phyloP scores from a whole-genome alignment of 1,284 basidiomycete genomes.

The Coniferiporia weirii region DNA sequence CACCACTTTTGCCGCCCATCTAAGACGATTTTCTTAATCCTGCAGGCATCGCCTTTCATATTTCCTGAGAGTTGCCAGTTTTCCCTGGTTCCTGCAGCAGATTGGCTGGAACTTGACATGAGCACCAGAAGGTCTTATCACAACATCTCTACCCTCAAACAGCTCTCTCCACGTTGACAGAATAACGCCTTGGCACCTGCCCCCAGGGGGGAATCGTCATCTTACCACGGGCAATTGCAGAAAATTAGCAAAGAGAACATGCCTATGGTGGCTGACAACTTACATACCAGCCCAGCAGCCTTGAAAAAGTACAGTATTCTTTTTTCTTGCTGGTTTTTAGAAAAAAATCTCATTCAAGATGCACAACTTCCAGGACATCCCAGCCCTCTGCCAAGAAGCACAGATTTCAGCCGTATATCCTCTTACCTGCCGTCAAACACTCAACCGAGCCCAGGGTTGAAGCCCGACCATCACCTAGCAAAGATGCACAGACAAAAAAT shows the following conservation, averaged over 20 bases:
- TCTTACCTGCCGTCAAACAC: not conserved
- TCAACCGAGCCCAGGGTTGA: not conserved
- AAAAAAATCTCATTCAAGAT: not conserved
- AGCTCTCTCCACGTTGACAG: conserved; percentile 1
- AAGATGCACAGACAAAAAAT: not conserved
- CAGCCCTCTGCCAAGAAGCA: not conserved
- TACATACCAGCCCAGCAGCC: not conserved
- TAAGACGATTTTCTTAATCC: not conserved
- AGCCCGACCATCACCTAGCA: not conserved
- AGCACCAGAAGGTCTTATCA: not conserved
- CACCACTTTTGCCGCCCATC: not conserved
- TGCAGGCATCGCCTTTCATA: not conserved
- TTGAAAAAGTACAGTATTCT: not conserved
- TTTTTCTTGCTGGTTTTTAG: not conserved
- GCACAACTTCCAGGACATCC: not conserved
- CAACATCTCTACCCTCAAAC: not conserved
- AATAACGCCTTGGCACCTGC: not conserved
- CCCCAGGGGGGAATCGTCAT: not conserved
- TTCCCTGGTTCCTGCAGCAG: not conserved
- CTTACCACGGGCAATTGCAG: not conserved
- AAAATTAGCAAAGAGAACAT: conserved; percentile 10
- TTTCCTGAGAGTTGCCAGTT: not conserved
- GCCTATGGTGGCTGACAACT: not conserved
- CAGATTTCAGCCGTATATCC: not conserved
- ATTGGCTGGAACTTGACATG: not conserved